phyloP scores from a whole-genome alignment of 2,329 filamentous ascomycete species.

The Alternaria triticina region DNA sequence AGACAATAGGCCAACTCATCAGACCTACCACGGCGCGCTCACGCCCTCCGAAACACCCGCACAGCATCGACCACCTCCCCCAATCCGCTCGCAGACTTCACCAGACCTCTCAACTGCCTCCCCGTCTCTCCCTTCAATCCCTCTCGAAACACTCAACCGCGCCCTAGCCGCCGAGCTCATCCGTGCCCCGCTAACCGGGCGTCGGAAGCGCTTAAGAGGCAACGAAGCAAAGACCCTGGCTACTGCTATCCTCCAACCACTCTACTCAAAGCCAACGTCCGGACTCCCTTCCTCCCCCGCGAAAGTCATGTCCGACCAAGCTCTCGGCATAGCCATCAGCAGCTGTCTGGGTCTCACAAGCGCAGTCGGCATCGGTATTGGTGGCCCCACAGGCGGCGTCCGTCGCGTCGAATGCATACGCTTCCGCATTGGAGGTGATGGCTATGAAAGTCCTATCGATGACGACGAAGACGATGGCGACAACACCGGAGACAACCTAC shows the following conservation, averaged over 20 bases:
- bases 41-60: slow-evolving; percentile 42
- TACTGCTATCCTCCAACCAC: slow-evolving; percentile 49
- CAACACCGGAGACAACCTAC: slow-evolving; percentile 9
- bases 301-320: slow-evolving; percentile 43
- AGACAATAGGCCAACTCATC: slow-evolving; percentile 25
- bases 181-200: slow-evolving; percentile 52
- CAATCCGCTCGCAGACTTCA: slow-evolving; percentile 14
- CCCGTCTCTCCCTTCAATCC: slow-evolving; percentile 25
- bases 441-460: slow-evolving; percentile 50
- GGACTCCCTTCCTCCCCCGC: slow-evolving; percentile 23
- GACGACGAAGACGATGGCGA: slow-evolving; percentile 51
- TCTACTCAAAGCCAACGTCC: slow-evolving; percentile 41
- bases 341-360: slow-evolving; percentile 50
- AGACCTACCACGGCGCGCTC: slow-evolving; percentile 30
- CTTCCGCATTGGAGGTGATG: slow-evolving; percentile 50
- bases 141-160: slow-evolving; percentile 53
- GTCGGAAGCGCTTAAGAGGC: slow-evolving; percentile 51
- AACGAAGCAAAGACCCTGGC: slow-evolving; percentile 57
- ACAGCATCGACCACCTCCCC: slow-evolving; percentile 22
- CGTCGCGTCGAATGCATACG: slow-evolving; percentile 52
- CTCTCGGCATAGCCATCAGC: slow-evolving; percentile 50
- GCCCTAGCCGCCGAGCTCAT: slow-evolving; percentile 56
- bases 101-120: slow-evolving; percentile 2
- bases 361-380: slow-evolving; percentile 47
- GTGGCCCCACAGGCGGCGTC: slow-evolving; percentile 39